A percentile compares a stretch with the other conserved stretches of the same genome.
These are phyloP conservation scores for Sonneratia caseolaris DNA, from an alignment of 345 rosid species.

Conservation along the genomic window DNA sequence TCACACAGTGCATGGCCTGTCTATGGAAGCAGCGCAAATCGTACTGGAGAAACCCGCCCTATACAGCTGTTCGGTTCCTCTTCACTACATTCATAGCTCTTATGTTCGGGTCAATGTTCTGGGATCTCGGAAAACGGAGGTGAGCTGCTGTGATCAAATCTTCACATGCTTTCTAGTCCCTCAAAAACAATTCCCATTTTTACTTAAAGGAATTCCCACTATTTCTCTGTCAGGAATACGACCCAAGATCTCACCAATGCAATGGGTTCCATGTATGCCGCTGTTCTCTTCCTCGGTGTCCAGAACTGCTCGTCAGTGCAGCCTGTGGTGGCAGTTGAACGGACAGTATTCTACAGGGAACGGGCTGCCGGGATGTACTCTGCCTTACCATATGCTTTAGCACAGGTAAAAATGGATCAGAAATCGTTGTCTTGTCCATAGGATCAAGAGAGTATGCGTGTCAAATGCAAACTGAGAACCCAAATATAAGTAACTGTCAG, in stretches of 20 bases:
- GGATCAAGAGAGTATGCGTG: neutral
- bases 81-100: constrained; percentile 18
- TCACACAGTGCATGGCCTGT: constrained; percentile 26
- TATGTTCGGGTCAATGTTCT: constrained; percentile 26
- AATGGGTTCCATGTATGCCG: constrained; percentile 28
- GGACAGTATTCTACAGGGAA: constrained; percentile 36
- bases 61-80: constrained; percentile 25
- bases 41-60: constrained; percentile 34
- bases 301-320: constrained; percentile 27
- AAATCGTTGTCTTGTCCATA: neutral
- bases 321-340: constrained; percentile 29
- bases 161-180: neutral
- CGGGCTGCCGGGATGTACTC: constrained; percentile 42
- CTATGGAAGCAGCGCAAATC: constrained; percentile 40
- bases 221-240: constrained; percentile 7
- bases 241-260: constrained; percentile 25
- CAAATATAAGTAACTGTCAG: too few species aligned
- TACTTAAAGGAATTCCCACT: neutral
- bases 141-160: constrained; percentile 9
- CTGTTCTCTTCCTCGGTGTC: constrained; percentile 30
- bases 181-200: neutral
- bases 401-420: constrained; percentile 16
- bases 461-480: too few species aligned
- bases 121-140: constrained; percentile 23
- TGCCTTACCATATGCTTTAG: constrained; percentile 30